phyloP scores from a whole-genome alignment of 2,329 filamentous ascomycete species.

The Monosporascus ibericus region DNA sequence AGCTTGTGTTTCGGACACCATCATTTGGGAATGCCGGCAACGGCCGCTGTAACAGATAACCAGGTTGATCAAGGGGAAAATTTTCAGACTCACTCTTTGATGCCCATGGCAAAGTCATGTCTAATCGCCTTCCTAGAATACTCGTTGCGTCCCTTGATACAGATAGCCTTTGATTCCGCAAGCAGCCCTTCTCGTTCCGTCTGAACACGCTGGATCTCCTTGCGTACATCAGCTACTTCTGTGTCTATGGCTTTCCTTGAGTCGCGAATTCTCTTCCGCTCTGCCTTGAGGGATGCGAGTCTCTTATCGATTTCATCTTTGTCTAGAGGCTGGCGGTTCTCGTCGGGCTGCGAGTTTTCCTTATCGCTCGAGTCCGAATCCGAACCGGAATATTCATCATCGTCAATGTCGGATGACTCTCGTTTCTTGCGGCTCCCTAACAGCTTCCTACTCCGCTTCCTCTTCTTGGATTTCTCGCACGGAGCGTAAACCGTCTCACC shows the following conservation, averaged over 20 bases:
- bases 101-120: constrained; percentile 52
- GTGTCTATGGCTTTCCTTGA: constrained; percentile 20
- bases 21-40: not conserved
- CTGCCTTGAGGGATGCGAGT: constrained; percentile 25
- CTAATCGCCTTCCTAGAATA: constrained; percentile 50
- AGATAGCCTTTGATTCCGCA: constrained; percentile 27
- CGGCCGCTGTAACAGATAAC: not conserved
- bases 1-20: not conserved
- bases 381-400: constrained; percentile 20
- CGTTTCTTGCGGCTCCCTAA: constrained; percentile 9
- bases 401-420: constrained; percentile 5
- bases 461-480: constrained; percentile 29
- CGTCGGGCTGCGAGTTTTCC: constrained; percentile 16
- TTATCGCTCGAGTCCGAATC: constrained; percentile 21
- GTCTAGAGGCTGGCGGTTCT: constrained; percentile 29
- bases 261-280: constrained; percentile 23
- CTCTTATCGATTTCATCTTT: constrained; percentile 33
- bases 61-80: not conserved
- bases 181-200: constrained; percentile 18
- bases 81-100: constrained; percentile 39
- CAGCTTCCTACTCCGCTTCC: constrained; percentile 27
- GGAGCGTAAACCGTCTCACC: constrained; percentile 31
- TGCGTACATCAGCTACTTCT: constrained; percentile 27
- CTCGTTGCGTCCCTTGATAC: constrained; percentile 50
- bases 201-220: constrained; percentile 28